phyloP scores from a whole-genome alignment of 805 yeast species.

The Hemisphaericaspora nanyangensis region DNA sequence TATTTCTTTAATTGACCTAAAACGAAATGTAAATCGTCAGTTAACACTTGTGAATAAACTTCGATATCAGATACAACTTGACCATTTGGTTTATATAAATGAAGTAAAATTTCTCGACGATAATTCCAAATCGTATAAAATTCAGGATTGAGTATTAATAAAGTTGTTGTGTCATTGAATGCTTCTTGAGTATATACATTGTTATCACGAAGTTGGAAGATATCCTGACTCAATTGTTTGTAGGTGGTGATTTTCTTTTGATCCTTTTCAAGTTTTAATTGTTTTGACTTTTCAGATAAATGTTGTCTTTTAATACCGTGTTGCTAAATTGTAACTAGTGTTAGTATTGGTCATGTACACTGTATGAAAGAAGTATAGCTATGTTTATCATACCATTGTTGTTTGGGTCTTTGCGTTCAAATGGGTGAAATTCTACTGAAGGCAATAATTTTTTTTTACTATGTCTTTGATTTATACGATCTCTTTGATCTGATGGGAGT shows the following conservation, averaged over 20 bases:
- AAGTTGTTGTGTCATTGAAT: conserved; percentile 50
- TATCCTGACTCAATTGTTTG: conserved; percentile 38
- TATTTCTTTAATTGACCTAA: conserved; percentile 53
- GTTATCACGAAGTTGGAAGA: conserved; percentile 31
- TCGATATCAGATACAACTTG: conserved; percentile 5
- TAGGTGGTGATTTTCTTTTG: conserved; percentile 56
- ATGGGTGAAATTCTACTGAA: too few relatives aligned
- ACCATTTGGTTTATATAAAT: conserved; percentile 4
- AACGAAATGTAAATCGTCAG: conserved; percentile 59
- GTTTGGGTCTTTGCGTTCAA: neutral
- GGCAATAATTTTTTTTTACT: too few relatives aligned
- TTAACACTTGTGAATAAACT: conserved; percentile 23
- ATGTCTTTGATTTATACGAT: too few relatives aligned
- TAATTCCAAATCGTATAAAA: conserved; percentile 87
- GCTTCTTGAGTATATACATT: conserved; percentile 24
- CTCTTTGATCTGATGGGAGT: too few relatives aligned
- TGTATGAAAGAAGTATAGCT: too few relatives aligned
- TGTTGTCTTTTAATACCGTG: conserved; percentile 69
- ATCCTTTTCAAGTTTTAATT: conserved; percentile 54
- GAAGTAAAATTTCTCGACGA: conserved; percentile 62
- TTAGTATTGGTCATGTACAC: conserved; percentile 12
- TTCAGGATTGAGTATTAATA: conserved; percentile 76
- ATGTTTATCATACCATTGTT: too few relatives aligned
- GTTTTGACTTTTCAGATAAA: conserved; percentile 52
- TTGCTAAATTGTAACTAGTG: conserved; percentile 38